Base-by-base conservation (phyloP, 495 filamentous ascomycete species). In the Hypoxylon rickii region DNA sequence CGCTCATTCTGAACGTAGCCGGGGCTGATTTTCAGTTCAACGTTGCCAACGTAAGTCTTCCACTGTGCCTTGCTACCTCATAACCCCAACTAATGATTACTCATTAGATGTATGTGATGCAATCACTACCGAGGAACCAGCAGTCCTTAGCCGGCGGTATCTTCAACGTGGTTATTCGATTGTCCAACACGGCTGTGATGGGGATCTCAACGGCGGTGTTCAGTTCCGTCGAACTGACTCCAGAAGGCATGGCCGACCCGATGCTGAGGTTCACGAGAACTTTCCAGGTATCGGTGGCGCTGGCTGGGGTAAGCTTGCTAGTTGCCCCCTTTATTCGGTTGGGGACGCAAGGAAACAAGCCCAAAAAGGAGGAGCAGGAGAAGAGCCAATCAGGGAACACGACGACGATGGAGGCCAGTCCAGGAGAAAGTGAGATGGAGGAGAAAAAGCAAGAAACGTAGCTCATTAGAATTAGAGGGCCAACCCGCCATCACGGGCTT, bases 1-100 rank as follows among this genome's bases (percentile, higher is more conserved):
- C 76, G 11, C 73, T 84, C 39, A 62, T 83, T 8, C 62, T 84
- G 12, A 69, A 63, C 38, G 80, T 83, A 11, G 75, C 79, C n/a
- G 81, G 81, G 3, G 80, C 79, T 10, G 82, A 86, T 64, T 75
- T 81, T 10, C 79, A 84, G 51, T 85, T 86, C 67, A 84, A 83
- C 42, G 81, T 85, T 29, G 76, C 77, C 4, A 86, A 86, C 61
- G 80, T 83, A 41, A 67, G 77, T 67, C 16, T 15, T 24, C 17
- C n/a, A n/a, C n/a, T n/a, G n/a, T n/a, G n/a, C n/a, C n/a, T n/a
- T n/a, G n/a, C n/a, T 26, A 10, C 24, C 37, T 40, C 24, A 20
- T 45, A 34, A 13, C 18, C 47, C 36, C 4, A 19, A 36, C 48
- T 59, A 29, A 70, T 26, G 42, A 48, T 11, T 63, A 6, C 12